Conservation (phyloP, 2,329 filamentous ascomycete genomes). For the Chrysoporthe puriensis region DNA sequence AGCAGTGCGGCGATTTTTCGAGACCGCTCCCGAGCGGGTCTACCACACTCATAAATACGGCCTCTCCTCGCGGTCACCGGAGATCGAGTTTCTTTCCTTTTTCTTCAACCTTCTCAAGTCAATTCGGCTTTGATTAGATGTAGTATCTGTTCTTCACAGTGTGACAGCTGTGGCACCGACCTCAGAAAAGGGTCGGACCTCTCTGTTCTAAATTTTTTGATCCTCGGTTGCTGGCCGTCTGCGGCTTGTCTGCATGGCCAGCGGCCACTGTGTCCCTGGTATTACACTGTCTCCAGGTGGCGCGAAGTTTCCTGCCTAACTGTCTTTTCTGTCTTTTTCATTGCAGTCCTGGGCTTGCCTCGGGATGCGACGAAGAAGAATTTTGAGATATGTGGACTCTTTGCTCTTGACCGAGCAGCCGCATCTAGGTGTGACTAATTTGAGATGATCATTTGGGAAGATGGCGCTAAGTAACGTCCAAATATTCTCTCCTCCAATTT, state of each 20-base stretch:
- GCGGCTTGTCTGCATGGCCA: neutral
- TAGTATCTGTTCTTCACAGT: conserved; percentile 24
- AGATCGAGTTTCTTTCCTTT: neutral
- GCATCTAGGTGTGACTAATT: too few relatives aligned
- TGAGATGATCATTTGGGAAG: too few relatives aligned
- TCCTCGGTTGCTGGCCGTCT: conserved; percentile 1
- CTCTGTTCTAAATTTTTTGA: conserved; percentile 1
- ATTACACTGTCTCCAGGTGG: conserved; percentile 21
- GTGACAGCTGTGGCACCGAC: conserved; percentile 15
- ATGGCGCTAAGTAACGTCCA: too few relatives aligned
- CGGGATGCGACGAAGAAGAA: conserved; percentile 9
- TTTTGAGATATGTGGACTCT: neutral
- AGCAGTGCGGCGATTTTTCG: neutral
- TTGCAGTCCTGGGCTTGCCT: conserved; percentile 13
- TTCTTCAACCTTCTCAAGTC: conserved; percentile 18
- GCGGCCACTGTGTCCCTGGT: conserved; percentile 15
- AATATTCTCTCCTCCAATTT: too few relatives aligned
- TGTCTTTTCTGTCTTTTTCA: neutral
- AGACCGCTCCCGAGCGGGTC: too few relatives aligned
- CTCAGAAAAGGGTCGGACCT: neutral
- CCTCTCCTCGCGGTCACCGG: neutral
- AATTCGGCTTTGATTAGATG: conserved; percentile 18
- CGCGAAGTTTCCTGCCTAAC: neutral
- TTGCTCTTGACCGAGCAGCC: neutral
- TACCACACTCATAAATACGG: neutral